Evolutionary conservation across 2,329 filamentous ascomycete species (phyloP), one percentile per base, ranked within the genome.

Genomic region (Arthrinium puccinioides): DNA sequence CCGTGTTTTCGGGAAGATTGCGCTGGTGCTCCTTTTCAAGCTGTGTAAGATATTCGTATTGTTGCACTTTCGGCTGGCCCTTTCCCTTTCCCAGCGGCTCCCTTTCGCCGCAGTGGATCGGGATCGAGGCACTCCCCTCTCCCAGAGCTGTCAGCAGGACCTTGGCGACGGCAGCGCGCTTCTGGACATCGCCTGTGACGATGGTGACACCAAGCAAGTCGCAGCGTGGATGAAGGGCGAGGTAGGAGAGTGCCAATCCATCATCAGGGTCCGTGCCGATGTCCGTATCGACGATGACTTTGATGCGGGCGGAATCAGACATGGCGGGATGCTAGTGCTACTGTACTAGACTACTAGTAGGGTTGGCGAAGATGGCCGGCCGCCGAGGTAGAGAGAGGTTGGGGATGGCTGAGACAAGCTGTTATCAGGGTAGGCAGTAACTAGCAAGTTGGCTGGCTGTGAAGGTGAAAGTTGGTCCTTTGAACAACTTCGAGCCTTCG

Each of bases 231-330:
- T 41, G 39, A n/a, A 41, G 30, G 14, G 35, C 39, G 16, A 41
- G 31, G 15, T 41, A 41, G n/a, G 31, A 30, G 9, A 41, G 39
- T n/a, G 39, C 26, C 14, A 41, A 35, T 21, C 39, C 35, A 24
- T 41, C 39, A 21, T 41, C 39, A n/a, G 39, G 39, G 30, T 41
- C 39, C 15, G 35, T 41, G 31, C 39, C 39, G 32, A 41, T 41
- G 27, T 41, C 39, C 21, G 39, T 41, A 29, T 41, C 39, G 21
- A 41, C 39, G 14, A 41, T 29, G 19, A 41, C 39, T 18, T 41
- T 41, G 35, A 32, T 41, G 39, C 35, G 35, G 18, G n/a, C n/a
- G n/a, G n/a, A n/a, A n/a, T n/a, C n/a, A n/a, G n/a, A n/a, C n/a
- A n/a, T n/a, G n/a, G n/a, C n/a, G n/a, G n/a, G n/a, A n/a, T n/a